phyloP scores from a whole-genome alignment of 2,329 filamentous ascomycete genomes.

The Juglanconis oblonga region DNA sequence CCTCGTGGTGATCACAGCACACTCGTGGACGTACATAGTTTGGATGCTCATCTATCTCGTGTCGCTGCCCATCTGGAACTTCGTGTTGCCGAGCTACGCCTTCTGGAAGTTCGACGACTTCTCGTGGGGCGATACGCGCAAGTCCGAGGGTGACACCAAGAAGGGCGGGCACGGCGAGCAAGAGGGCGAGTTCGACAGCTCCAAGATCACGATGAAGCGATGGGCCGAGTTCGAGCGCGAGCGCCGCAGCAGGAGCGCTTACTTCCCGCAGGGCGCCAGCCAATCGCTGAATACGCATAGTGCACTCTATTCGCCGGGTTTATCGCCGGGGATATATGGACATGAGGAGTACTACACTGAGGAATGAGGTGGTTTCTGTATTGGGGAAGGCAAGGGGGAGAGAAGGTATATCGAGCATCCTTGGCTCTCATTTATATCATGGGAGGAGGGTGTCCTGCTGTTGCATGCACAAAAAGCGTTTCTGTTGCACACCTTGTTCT shows the following conservation, averaged over 20 bases:
- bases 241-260: constrained; percentile 47
- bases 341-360: constrained; percentile 57
- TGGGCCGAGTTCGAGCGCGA: constrained; percentile 93
- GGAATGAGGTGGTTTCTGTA: constrained; percentile 29
- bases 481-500: not conserved
- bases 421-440: not conserved
- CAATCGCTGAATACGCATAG: constrained; percentile 39
- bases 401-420: not conserved
- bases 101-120: constrained; percentile 99
- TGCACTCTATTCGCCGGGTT: constrained; percentile 38
- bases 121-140: constrained; percentile 96
- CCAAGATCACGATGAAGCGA: constrained; percentile 98
- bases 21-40: constrained; percentile 84
- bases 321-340: constrained; percentile 39
- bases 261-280: constrained; percentile 44
- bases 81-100: constrained; percentile 86
- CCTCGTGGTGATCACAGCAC: constrained; percentile 88
- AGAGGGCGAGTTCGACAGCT: constrained; percentile 96
- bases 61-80: constrained; percentile 96
- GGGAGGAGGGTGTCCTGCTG: not conserved
- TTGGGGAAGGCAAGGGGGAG: not conserved
- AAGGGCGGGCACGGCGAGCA: constrained; percentile 76
- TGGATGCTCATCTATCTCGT: constrained; percentile 98
- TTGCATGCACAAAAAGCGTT: not conserved
- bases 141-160: constrained; percentile 87